Percentiles rank a stretch among this genome's conserved stretches.
phyloP scores from a whole-genome alignment of 345 rosid genomes.

The Camelina hispida region DNA sequence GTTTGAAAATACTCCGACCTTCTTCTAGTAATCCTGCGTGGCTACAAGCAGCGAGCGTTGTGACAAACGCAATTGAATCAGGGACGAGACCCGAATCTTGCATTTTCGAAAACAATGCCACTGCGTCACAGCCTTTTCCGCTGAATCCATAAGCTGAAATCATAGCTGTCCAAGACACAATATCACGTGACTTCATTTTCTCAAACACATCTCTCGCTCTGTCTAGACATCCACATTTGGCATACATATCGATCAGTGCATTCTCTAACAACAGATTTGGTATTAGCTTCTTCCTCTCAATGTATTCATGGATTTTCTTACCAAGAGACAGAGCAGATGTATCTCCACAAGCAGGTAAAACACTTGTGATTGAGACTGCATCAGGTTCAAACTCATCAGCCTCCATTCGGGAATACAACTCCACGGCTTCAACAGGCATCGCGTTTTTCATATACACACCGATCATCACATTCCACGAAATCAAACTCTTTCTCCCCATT shows the following conservation, averaged over 20 bases:
- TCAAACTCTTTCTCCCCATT: slow-evolving; percentile 53
- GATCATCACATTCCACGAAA: slow-evolving; percentile 85
- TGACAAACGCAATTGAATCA: slow-evolving; percentile 74
- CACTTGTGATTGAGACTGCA: slow-evolving; percentile 60
- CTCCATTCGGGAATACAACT: slow-evolving; percentile 59
- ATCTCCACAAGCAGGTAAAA: slow-evolving; percentile 83
- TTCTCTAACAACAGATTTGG: slow-evolving; percentile 76
- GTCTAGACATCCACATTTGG: slow-evolving; percentile 65
- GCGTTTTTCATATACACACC: slow-evolving; percentile 62
- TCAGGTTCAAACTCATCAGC: slow-evolving; percentile 63
- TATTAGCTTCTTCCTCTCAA: slow-evolving; percentile 52
- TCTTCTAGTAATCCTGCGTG: slow-evolving; percentile 68
- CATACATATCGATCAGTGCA: slow-evolving; percentile 75
- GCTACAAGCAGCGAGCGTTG: slow-evolving; percentile 79
- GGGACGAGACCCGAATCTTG: slow-evolving; percentile 62
- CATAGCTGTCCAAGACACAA: slow-evolving; percentile 83
- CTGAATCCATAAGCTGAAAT: slow-evolving; percentile 74
- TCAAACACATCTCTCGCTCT: slow-evolving; percentile 56
- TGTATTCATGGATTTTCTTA: slow-evolving; percentile 54
- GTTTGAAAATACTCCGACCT: slow-evolving; percentile 54
- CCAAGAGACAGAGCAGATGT: slow-evolving; percentile 68
- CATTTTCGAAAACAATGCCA: slow-evolving; percentile 63
- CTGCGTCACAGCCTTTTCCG: slow-evolving; percentile 64
- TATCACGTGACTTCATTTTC: slow-evolving; percentile 60
- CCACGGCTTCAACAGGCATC: slow-evolving; percentile 68